Evolutionary conservation across 2,329 filamentous ascomycete genomes (phyloP).

Genomic region (Colletotrichum sp.): DNA sequence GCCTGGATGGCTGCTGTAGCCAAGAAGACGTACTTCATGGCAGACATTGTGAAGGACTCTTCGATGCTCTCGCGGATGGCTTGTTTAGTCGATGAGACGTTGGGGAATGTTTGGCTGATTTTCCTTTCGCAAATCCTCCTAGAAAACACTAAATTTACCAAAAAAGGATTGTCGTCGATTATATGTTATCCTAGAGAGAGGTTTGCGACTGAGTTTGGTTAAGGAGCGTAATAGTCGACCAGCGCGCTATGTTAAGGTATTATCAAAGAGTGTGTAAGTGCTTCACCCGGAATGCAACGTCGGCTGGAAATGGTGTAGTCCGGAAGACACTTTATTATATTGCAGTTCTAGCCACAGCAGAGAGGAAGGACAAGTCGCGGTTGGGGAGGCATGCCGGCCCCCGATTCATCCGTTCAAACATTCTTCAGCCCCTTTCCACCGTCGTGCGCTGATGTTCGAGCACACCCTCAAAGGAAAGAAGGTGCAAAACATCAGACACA

Average conservation of each 20-base stretch:
- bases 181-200: neutral
- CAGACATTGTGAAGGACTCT: neutral
- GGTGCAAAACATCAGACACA: constrained; percentile 19
- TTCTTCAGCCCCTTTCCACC: neutral
- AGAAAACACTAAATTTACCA: neutral
- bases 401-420: constrained; percentile 12
- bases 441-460: constrained; percentile 15
- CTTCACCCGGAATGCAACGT: neutral
- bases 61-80: neutral
- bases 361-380: neutral
- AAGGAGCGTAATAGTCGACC: constrained; percentile 11
- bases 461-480: neutral
- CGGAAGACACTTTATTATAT: neutral
- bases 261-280: neutral
- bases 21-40: constrained; percentile 3
- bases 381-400: neutral
- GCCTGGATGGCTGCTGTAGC: neutral
- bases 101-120: neutral
- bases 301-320: neutral
- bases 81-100: neutral
- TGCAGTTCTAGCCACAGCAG: neutral
- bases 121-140: neutral
- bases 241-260: neutral
- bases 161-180: neutral
- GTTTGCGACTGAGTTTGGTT: neutral